phyloP scores from a whole-genome alignment of 176 grass and related monocot species.

The Aegilops speltoides region DNA sequence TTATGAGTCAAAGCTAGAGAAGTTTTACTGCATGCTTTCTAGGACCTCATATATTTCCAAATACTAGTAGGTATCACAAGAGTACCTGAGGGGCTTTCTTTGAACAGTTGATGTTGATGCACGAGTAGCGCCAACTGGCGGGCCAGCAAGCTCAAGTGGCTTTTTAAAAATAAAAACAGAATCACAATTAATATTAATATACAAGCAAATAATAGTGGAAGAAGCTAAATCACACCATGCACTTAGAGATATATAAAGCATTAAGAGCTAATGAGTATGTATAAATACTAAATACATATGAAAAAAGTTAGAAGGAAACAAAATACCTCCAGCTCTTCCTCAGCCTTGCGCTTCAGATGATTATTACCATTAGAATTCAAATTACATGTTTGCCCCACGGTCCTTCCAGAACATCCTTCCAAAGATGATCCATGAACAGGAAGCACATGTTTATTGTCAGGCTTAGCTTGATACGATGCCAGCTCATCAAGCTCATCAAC shows the following conservation, averaged over 20 bases:
- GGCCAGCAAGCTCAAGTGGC: slow-evolving; percentile 57
- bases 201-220: slow-evolving; percentile 4
- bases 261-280: not conserved
- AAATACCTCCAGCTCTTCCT: slow-evolving; percentile 80
- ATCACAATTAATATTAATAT: slow-evolving; percentile 14
- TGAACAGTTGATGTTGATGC: slow-evolving; percentile 41
- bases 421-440: slow-evolving; percentile 12
- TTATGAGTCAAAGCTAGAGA: not conserved
- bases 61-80: not conserved
- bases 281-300: slow-evolving; percentile 13
- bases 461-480: slow-evolving; percentile 38
- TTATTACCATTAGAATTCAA: slow-evolving; percentile 11
- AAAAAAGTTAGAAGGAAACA: not conserved
- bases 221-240: not conserved
- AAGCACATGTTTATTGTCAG: slow-evolving; percentile 16
- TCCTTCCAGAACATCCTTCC: slow-evolving; percentile 31
- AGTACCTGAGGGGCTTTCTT: slow-evolving; percentile 68
- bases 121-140: slow-evolving; percentile 27
- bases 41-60: not conserved
- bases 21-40: not conserved
- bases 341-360: slow-evolving; percentile 47
- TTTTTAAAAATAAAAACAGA: slow-evolving; percentile 37
- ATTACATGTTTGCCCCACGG: slow-evolving; percentile 33
- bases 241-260: not conserved
- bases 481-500: slow-evolving; percentile 52